These are phyloP conservation scores for Cornus florida DNA, from an alignment of 148 eudicot genomes.

Conservation along the genomic window DNA sequence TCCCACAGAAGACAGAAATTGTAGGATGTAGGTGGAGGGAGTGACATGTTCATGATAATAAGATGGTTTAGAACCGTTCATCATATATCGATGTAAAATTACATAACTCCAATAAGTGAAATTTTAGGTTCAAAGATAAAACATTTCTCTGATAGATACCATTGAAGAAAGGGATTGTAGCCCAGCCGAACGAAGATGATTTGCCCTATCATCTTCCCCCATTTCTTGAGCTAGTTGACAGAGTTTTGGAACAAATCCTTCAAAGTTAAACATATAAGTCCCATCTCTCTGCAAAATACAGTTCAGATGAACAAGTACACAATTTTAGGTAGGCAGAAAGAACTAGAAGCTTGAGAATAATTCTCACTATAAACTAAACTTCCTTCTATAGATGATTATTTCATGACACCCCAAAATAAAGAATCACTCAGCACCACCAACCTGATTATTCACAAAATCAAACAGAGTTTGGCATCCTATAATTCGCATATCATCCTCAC, in stretches of 20 bases:
- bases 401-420: neutral
- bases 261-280: constrained; percentile 78
- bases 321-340: neutral
- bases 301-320: constrained; percentile 12
- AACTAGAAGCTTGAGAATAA: neutral
- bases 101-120: neutral
- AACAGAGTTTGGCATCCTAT: constrained; percentile 81
- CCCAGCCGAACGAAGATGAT: constrained; percentile 72
- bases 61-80: neutral
- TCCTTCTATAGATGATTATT: neutral
- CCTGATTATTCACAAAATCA: constrained; percentile 83
- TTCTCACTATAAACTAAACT: neutral
- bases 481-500: constrained; percentile 74
- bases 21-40: neutral
- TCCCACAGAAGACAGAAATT: neutral
- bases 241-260: constrained; percentile 79
- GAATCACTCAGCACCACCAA: constrained; percentile 13
- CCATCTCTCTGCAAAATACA: constrained; percentile 76
- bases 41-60: neutral
- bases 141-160: constrained; percentile 38
- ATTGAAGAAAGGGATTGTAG: constrained; percentile 86
- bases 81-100: too few relatives aligned
- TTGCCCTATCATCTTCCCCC: constrained; percentile 77
- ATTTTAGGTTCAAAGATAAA: neutral
- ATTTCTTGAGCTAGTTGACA: constrained; percentile 90